Evolutionary conservation across 768 basidiomycete genomes (phyloP).

Genomic region (Suillus americanus): DNA sequence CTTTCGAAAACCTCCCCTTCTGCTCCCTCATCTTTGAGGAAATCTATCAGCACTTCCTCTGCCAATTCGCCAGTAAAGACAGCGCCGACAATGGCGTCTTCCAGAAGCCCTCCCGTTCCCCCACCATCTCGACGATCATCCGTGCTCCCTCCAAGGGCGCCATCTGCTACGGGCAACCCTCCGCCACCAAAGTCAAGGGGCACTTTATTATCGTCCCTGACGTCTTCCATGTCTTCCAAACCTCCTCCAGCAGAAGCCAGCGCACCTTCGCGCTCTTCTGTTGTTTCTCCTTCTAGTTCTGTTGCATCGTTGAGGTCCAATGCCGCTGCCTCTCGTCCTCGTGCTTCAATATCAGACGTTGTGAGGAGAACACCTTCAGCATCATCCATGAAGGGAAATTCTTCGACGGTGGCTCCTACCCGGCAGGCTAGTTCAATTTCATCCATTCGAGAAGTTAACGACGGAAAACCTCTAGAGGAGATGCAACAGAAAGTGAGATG

Average conservation of each 20-base stretch:
- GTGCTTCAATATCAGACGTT: constrained; percentile 67
- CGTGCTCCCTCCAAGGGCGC: constrained; percentile 34
- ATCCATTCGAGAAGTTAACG: constrained; percentile 72
- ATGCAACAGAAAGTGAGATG: constrained; percentile 58
- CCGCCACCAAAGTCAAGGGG: constrained; percentile 39
- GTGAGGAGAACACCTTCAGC: constrained; percentile 49
- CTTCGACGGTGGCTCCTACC: constrained; percentile 34
- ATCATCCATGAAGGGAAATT: constrained; percentile 37
- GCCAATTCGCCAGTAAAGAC: constrained; percentile 31
- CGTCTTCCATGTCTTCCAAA: constrained; percentile 22
- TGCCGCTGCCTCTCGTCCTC: constrained; percentile 48
- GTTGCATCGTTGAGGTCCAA: constrained; percentile 46
- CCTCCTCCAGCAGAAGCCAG: constrained; percentile 21
- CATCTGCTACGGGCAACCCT: constrained; percentile 38
- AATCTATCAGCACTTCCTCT: constrained; percentile 27
- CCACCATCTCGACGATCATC: constrained; percentile 32
- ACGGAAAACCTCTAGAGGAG: constrained; percentile 54
- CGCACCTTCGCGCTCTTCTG: constrained; percentile 43
- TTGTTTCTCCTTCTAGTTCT: constrained; percentile 57
- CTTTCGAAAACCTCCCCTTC: constrained; percentile 28
- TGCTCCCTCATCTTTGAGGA: constrained; percentile 30
- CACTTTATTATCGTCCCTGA: constrained; percentile 28
- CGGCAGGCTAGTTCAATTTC: constrained; percentile 61
- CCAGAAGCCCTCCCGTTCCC: constrained; percentile 30
- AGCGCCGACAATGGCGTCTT: constrained; percentile 29